Conservation (phyloP, 495 filamentous ascomycete genomes). For the Xylaria intraflava region DNA sequence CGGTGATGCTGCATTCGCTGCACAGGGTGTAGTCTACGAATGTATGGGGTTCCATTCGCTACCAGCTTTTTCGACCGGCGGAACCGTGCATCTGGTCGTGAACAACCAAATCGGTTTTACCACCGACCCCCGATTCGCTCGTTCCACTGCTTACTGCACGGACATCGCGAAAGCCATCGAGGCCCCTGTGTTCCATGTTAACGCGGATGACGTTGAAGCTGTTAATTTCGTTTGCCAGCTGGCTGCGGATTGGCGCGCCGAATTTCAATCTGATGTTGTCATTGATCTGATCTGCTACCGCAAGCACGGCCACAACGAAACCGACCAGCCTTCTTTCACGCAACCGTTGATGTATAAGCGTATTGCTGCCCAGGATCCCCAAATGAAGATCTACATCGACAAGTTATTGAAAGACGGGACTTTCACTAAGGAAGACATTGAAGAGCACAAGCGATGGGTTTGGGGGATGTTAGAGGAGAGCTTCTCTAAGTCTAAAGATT, state of each 20-base stretch:
- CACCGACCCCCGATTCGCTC: conserved; percentile 94
- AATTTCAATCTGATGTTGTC: conserved; percentile 96
- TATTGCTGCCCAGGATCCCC: conserved; percentile 69
- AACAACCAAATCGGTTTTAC: conserved; percentile 99
- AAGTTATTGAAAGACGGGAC: conserved; percentile 83
- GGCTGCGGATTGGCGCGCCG: conserved; percentile 92
- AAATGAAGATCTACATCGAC: conserved; percentile 82
- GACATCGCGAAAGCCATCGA: conserved; percentile 99
- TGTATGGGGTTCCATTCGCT: conserved; percentile 95
- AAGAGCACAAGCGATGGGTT: conserved; percentile 99
- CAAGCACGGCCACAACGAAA: conserved; percentile 99
- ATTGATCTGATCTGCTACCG: conserved; percentile 98
- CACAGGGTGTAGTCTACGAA: conserved; percentile 95
- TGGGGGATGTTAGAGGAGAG: conserved; percentile 98
- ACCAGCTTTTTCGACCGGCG: conserved; percentile 92
- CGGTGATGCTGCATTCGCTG: conserved; percentile 95
- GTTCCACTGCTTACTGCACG: conserved; percentile 97
- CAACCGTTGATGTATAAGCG: conserved; percentile 99
- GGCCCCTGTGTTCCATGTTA: conserved; percentile 97
- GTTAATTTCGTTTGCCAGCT: conserved; percentile 97
- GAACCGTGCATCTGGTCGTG: conserved; percentile 93
- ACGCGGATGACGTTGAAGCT: conserved; percentile 95
- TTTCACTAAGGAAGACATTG: conserved; percentile 95
- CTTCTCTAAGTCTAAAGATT: conserved; percentile 94
- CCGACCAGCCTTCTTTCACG: conserved; percentile 98